Conservation (phyloP, 768 basidiomycete genomes). For the Mycena polygramma region DNA sequence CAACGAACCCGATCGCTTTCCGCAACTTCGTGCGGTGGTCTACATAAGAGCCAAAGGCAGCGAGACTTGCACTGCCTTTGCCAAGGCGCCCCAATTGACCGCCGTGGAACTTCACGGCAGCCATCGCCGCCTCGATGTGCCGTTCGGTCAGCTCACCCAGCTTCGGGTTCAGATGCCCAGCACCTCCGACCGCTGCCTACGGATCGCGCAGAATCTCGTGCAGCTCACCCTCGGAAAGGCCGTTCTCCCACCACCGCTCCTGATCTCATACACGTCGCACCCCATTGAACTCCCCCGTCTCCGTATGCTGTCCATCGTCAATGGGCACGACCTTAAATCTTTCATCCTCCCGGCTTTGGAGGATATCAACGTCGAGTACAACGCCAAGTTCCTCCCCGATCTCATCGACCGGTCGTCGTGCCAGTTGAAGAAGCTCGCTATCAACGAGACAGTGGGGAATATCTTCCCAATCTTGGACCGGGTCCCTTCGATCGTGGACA, state of each 20-base stretch:
- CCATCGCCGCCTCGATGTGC: slow-evolving; percentile 9
- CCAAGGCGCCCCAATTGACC: neutral
- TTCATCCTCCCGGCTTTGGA: slow-evolving; percentile 18
- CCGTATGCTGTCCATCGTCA: slow-evolving; percentile 6
- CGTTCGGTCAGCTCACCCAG: slow-evolving; percentile 1
- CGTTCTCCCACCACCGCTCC: neutral
- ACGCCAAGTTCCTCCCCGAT: neutral
- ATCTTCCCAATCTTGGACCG: too few relatives aligned
- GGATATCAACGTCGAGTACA: slow-evolving; percentile 3
- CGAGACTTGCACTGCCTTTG: slow-evolving; percentile 14
- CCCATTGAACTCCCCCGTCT: slow-evolving; percentile 13
- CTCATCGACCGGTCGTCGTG: slow-evolving; percentile 16
- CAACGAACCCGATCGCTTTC: neutral
- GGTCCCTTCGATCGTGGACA: too few relatives aligned
- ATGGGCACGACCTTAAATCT: neutral
- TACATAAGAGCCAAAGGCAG: slow-evolving; percentile 15
- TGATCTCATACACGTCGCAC: neutral
- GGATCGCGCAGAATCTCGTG: neutral
- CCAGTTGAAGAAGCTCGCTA: neutral
- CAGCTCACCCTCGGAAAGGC: slow-evolving; percentile 8
- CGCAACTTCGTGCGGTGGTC: neutral
- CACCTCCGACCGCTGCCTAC: slow-evolving; percentile 3
- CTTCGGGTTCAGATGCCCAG: slow-evolving; percentile 18
- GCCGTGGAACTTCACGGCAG: slow-evolving; percentile 17
- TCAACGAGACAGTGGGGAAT: too few relatives aligned